Percentiles rank a stretch among this genome's conserved stretches.
phyloP scores from a whole-genome alignment of 257 asterid species.

The Solanum etuberosum region DNA sequence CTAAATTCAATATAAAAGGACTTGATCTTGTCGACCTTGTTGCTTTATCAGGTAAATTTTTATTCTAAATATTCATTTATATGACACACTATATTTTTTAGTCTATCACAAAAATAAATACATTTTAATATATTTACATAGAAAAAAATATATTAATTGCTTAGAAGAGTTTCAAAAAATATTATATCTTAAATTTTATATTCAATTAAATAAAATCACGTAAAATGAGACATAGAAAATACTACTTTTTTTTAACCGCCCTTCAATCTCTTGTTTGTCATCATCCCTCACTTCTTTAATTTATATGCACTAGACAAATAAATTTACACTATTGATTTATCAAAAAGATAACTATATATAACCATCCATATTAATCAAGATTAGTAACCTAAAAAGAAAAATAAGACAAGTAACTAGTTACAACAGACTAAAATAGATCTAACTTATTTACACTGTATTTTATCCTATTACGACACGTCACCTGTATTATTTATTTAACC shows the following conservation, averaged over 20 bases:
- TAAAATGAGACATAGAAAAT: background rate
- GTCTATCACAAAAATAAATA: background rate
- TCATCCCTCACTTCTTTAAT: background rate
- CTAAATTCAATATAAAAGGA: constrained; percentile 21
- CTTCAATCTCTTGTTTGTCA: background rate
- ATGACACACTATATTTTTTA: background rate
- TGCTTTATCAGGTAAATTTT: constrained; percentile 53
- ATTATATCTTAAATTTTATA: background rate
- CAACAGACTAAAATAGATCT: background rate
- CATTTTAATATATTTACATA: background rate
- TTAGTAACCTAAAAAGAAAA: background rate
- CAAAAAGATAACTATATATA: background rate
- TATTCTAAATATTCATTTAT: background rate
- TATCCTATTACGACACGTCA: background rate
- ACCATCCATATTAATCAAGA: background rate
- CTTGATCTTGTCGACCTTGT: constrained; percentile 53
- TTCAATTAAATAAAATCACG: background rate
- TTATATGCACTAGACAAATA: background rate
- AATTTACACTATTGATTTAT: background rate
- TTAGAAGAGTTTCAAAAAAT: background rate
- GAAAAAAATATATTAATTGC: background rate
- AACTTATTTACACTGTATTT: background rate
- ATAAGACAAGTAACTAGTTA: background rate
- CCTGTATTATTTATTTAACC: background rate
- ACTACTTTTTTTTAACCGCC: too few relatives aligned